Evolutionary conservation across 192 early-diverging fungal genomes (phyloP).

Genomic region (Coemansia guatemalensis): DNA sequence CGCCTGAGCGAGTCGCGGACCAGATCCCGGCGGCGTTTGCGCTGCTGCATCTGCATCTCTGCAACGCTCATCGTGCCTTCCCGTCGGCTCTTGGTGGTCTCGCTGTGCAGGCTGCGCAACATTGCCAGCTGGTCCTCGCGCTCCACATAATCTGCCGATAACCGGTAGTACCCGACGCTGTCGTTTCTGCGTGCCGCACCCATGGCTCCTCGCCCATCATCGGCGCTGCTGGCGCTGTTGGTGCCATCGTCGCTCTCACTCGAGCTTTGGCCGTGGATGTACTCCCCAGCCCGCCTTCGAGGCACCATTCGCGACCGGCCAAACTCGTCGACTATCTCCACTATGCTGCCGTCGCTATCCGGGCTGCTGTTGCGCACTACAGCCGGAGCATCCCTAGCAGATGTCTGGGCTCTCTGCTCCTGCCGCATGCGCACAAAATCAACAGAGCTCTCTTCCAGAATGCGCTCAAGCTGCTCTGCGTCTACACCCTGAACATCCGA

Average conservation of each 20-base stretch:
- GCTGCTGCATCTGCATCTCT: constrained; percentile 19
- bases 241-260: not conserved
- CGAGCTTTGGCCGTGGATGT: not conserved
- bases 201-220: not conserved
- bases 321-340: constrained; percentile 52
- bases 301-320: constrained; percentile 38
- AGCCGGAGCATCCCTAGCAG: not conserved
- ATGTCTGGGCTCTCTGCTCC: not conserved
- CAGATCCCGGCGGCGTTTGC: constrained; percentile 11
- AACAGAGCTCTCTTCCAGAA: constrained; percentile 44
- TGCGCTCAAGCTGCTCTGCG: constrained; percentile 20
- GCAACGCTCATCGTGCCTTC: constrained; percentile 8
- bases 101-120: constrained; percentile 19
- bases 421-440: constrained; percentile 38
- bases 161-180: constrained; percentile 23
- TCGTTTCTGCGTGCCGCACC: constrained; percentile 6
- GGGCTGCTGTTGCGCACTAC: not conserved
- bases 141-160: constrained; percentile 16
- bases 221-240: constrained; percentile 9
- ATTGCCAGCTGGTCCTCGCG: constrained; percentile 30
- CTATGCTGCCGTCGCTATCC: constrained; percentile 12
- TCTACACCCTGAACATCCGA: constrained; percentile 10
- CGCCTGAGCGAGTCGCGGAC: not conserved
- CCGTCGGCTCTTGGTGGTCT: constrained; percentile 19
- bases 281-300: constrained; percentile 13